These are phyloP conservation scores for Xylaria sp. DNA, from an alignment of 2,329 filamentous ascomycete genomes.

Conservation along the genomic window DNA sequence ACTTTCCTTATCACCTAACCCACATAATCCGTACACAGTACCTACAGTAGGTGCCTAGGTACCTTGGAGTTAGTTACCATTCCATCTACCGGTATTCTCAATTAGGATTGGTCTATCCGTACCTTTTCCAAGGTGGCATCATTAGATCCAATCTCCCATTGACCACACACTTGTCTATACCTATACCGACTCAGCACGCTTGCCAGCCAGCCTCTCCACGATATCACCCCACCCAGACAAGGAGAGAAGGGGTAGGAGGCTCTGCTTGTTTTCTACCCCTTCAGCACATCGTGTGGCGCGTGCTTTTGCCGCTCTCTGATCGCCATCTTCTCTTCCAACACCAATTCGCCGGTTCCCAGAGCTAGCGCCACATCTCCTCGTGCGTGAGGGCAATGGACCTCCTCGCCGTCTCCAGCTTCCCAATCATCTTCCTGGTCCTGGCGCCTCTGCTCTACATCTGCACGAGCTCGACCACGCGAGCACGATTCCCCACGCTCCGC, in stretches of 20 bases:
- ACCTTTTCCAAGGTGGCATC: slow-evolving; percentile 50
- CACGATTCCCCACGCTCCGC: slow-evolving; percentile 71
- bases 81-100: too few relatives aligned
- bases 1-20: too few relatives aligned
- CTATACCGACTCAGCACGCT: too few relatives aligned
- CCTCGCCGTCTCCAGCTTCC: slow-evolving; percentile 44
- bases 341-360: neutral
- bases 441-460: slow-evolving; percentile 64
- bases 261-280: slow-evolving; percentile 41
- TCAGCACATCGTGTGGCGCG: slow-evolving; percentile 8
- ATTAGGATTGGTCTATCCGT: too few relatives aligned
- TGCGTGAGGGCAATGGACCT: slow-evolving; percentile 25
- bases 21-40: too few relatives aligned
- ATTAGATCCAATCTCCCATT: too few relatives aligned
- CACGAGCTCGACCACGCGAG: slow-evolving; percentile 57
- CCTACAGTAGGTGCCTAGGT: too few relatives aligned
- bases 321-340: neutral
- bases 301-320: too few relatives aligned
- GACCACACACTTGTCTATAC: too few relatives aligned
- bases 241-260: slow-evolving; percentile 38
- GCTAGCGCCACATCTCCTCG: neutral
- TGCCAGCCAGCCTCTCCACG: neutral
- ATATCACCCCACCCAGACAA: slow-evolving; percentile 13
- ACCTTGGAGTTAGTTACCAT: too few relatives aligned
- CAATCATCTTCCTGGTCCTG: slow-evolving; percentile 52